These are phyloP conservation scores for Fusarium dimerum DNA, from an alignment of 2,329 filamentous ascomycete genomes.

Conservation along the genomic window DNA sequence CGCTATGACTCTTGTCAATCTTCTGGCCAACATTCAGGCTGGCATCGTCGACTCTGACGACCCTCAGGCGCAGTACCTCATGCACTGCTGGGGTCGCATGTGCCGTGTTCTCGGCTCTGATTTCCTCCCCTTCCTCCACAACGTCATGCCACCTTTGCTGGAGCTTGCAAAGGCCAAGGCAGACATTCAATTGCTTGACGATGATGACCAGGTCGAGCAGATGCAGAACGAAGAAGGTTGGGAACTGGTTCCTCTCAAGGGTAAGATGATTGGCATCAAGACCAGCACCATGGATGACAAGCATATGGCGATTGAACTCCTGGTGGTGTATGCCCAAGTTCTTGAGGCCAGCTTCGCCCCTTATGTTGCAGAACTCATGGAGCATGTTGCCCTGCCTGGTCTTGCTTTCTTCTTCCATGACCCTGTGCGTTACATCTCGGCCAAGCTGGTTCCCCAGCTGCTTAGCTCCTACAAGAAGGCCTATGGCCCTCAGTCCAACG, in stretches of 20 bases:
- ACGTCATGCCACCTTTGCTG: slow-evolving; percentile 91
- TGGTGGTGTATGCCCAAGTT: slow-evolving; percentile 95
- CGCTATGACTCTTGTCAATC: slow-evolving; percentile 81
- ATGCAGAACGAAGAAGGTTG: slow-evolving; percentile 95
- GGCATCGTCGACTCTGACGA: slow-evolving; percentile 89
- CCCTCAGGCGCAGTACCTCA: slow-evolving; percentile 92
- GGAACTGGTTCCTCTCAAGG: slow-evolving; percentile 95
- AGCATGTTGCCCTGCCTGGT: slow-evolving; percentile 91
- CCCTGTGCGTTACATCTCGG: slow-evolving; percentile 90
- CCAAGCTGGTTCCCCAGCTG: slow-evolving; percentile 90
- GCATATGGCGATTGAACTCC: slow-evolving; percentile 98
- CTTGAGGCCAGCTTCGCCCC: slow-evolving; percentile 91
- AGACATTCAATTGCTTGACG: slow-evolving; percentile 93
- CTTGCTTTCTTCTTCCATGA: slow-evolving; percentile 99
- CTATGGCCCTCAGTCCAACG: slow-evolving; percentile 76
- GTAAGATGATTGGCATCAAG: slow-evolving; percentile 97
- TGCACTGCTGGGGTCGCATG: slow-evolving; percentile 99
- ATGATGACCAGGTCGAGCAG: slow-evolving; percentile 90
- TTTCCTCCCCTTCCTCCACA: slow-evolving; percentile 89
- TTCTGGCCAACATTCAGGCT: slow-evolving; percentile 83
- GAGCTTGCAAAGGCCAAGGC: slow-evolving; percentile 93
- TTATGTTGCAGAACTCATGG: slow-evolving; percentile 91
- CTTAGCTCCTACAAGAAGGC: slow-evolving; percentile 93
- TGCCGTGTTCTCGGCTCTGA: slow-evolving; percentile 88
- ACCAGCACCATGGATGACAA: slow-evolving; percentile 97